Conservation (phyloP, 176 grass and related monocot species). For the bread wheat (Triticum aestivum) region IWGSC_CS_RefSeq_v2.1 NC_057801.1:804650248-804650747, state of each 20-base stretch:
- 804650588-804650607: no score
- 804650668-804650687: background rate
- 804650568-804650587: no score
- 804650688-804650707: background rate
- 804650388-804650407: background rate
- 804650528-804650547: background rate
- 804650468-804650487: background rate
- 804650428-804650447: background rate
- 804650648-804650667: background rate
- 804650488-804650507: background rate
- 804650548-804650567: background rate
- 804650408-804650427: background rate
- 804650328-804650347: background rate
- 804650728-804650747: no score
- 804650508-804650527: background rate
- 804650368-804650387: background rate
- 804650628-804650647: background rate
- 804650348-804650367: background rate
- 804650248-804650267: background rate
- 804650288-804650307: background rate
- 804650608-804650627: background rate
- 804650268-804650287: background rate
- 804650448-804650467: background rate
- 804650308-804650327: no score
- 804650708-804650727: background rate